Evolutionary conservation across 208 protist species (phyloP).

Genomic region (Crithidia expoeki): DNA sequence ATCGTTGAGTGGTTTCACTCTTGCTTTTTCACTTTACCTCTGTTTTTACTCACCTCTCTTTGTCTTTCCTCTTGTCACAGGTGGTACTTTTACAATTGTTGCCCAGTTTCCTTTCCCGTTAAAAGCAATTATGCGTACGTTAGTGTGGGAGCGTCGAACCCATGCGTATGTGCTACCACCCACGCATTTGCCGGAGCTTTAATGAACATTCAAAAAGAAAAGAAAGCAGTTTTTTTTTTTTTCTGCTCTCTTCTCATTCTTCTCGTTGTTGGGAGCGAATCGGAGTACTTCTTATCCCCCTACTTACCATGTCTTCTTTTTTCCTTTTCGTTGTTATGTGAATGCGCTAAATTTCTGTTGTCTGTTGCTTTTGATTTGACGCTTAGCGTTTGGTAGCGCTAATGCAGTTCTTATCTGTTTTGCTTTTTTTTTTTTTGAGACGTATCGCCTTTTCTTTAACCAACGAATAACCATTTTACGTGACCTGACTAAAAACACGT

Average conservation of each 20-base stretch:
- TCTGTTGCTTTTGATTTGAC: background rate
- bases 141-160: background rate
- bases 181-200: background rate
- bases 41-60: constrained; percentile 1
- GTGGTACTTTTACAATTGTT: background rate
- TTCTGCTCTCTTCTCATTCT: background rate
- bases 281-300: background rate
- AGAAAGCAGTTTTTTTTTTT: background rate
- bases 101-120: background rate
- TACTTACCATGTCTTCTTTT: background rate
- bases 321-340: background rate
- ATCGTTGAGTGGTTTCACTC: background rate
- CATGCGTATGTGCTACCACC: constrained; percentile 1
- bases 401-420: background rate
- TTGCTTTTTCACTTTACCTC: background rate
- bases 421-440: constrained; percentile 1
- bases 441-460: constrained; percentile 13
- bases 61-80: background rate
- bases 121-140: background rate
- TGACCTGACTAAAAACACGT: background rate
- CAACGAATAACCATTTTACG: background rate
- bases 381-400: too few species aligned
- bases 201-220: background rate
- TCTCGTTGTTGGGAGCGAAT: background rate
- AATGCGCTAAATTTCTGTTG: background rate